These are phyloP conservation scores for Tuber magnatum DNA, from an alignment of 495 filamentous ascomycete species.

Conservation along the genomic window DNA sequence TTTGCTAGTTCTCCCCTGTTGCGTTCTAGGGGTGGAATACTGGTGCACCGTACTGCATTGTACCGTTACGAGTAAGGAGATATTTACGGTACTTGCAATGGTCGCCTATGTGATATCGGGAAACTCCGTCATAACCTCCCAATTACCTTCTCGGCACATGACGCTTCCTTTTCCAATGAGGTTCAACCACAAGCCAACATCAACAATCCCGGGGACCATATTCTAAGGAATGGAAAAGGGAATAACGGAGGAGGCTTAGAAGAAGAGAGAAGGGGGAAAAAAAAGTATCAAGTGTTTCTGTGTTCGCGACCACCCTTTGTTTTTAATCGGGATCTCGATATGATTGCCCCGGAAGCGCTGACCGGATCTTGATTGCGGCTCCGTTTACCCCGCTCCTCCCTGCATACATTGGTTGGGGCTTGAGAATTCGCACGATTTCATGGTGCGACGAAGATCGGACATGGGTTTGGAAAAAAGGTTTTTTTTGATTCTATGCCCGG, in stretches of 20 bases:
- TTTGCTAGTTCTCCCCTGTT: background rate
- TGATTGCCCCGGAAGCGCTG: constrained; percentile 25
- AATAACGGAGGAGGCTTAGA: background rate
- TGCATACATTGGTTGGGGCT: constrained; percentile 6
- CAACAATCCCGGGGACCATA: background rate
- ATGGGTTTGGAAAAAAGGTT: background rate
- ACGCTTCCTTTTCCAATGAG: background rate
- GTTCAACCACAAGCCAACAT: background rate
- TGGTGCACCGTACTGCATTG: background rate
- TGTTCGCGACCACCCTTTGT: background rate
- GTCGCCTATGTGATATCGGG: background rate
- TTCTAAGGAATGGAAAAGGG: background rate
- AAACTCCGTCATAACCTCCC: background rate
- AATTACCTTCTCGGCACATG: background rate
- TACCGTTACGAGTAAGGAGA: background rate
- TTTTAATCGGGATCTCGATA: constrained; percentile 12
- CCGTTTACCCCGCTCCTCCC: constrained; percentile 27
- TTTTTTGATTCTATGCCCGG: background rate
- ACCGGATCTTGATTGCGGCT: constrained; percentile 35
- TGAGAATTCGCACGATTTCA: background rate
- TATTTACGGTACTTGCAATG: background rate
- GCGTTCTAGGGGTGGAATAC: background rate
- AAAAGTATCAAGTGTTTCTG: background rate
- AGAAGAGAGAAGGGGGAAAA: background rate
- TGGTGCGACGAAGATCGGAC: constrained; percentile 3